Percentiles rank a stretch among this genome's conserved stretches.
phyloP scores from a whole-genome alignment of 192 early-diverging fungal genomes.

The Mortierella antarctica region DNA sequence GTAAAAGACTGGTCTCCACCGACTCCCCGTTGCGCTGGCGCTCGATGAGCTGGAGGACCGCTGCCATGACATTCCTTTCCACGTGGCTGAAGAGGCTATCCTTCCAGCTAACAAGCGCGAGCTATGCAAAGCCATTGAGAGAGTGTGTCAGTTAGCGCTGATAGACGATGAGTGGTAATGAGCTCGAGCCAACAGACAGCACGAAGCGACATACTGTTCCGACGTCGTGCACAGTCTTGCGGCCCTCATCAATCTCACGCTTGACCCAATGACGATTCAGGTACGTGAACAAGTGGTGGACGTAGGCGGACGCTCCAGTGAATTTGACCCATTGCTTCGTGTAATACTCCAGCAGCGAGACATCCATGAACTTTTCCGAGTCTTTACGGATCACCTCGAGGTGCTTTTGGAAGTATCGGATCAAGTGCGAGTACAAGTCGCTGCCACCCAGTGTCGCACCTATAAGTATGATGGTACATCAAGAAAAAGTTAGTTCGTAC shows the following conservation, averaged over 20 bases:
- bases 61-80: slow-evolving; percentile 75
- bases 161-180: not conserved
- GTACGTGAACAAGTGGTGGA: slow-evolving; percentile 94
- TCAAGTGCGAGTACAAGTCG: slow-evolving; percentile 63
- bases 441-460: slow-evolving; percentile 67
- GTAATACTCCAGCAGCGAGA: slow-evolving; percentile 87
- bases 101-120: slow-evolving; percentile 88
- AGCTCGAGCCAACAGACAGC: not conserved
- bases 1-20: slow-evolving; percentile 86
- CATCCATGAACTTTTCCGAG: slow-evolving; percentile 77
- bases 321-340: slow-evolving; percentile 91
- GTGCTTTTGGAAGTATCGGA: slow-evolving; percentile 65
- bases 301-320: slow-evolving; percentile 82
- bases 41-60: slow-evolving; percentile 84
- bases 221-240: slow-evolving; percentile 89
- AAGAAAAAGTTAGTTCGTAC: not conserved
- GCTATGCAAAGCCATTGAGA: slow-evolving; percentile 56
- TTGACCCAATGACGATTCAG: slow-evolving; percentile 98
- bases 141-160: not conserved
- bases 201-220: slow-evolving; percentile 78
- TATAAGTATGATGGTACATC: slow-evolving; percentile 8
- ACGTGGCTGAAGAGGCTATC: slow-evolving; percentile 79
- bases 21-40: slow-evolving; percentile 90
- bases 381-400: slow-evolving; percentile 64
- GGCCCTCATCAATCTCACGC: slow-evolving; percentile 94